Percentiles rank a stretch among this genome's conserved stretches.
phyloP scores from a whole-genome alignment of 192 early-diverging fungal genomes.

The Mortierella alpina region DNA sequence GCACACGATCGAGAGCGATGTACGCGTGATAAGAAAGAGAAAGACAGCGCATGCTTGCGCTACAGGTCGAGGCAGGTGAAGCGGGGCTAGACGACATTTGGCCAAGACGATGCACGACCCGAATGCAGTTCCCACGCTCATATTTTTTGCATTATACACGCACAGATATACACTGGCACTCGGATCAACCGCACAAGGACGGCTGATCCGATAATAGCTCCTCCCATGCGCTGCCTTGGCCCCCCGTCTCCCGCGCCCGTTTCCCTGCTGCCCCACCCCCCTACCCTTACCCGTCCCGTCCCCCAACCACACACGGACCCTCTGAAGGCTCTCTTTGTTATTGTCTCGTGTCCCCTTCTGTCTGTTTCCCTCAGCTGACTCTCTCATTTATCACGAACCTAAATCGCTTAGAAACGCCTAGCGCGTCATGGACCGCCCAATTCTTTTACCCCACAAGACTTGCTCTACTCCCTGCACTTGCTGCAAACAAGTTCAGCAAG shows the following conservation, averaged over 20 bases:
- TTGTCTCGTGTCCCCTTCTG: conserved; percentile 18
- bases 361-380: conserved; percentile 2
- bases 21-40: too few species aligned
- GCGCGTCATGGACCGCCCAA: too few species aligned
- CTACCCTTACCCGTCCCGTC: neutral
- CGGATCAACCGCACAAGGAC: neutral
- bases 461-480: too few species aligned
- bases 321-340: neutral
- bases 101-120: too few species aligned
- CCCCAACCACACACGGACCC: conserved; percentile 4
- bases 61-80: too few species aligned
- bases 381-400: neutral
- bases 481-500: too few species aligned
- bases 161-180: neutral
- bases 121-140: conserved; percentile 23
- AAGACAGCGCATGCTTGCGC: too few species aligned
- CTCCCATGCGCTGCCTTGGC: neutral
- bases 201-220: neutral
- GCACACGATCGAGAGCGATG: too few species aligned
- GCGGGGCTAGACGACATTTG: too few species aligned
- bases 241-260: conserved; percentile 11
- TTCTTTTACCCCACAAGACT: too few species aligned
- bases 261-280: too few species aligned
- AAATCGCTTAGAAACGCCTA: too few species aligned
- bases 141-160: neutral